A percentile compares a stretch with the other conserved stretches of the same genome.
Evolutionary conservation across 2,329 filamentous ascomycete genomes (phyloP).

Genomic region (Fusarium xyrophilum): DNA sequence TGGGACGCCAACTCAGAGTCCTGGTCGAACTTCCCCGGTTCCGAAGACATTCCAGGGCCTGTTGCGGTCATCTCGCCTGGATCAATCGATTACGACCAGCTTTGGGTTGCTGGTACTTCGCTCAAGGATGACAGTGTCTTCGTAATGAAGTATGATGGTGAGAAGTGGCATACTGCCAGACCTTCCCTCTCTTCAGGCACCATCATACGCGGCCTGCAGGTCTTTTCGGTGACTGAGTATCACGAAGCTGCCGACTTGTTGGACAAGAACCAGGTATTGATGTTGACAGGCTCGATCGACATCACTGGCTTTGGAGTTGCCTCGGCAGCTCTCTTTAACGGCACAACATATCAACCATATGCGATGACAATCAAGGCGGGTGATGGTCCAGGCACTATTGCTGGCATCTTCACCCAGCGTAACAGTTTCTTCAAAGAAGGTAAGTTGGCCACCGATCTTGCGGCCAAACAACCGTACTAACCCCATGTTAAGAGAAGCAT

Average conservation of each 20-base stretch:
- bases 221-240: conserved; percentile 73
- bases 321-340: conserved; percentile 88
- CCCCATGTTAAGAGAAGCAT: conserved; percentile 51
- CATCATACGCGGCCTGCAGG: conserved; percentile 78
- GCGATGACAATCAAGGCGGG: conserved; percentile 74
- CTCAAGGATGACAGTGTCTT: conserved; percentile 71
- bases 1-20: conserved; percentile 72
- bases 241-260: conserved; percentile 73
- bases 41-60: conserved; percentile 75
- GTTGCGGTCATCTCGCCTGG: conserved; percentile 78
- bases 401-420: conserved; percentile 83
- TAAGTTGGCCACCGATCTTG: conserved; percentile 54
- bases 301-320: conserved; percentile 79
- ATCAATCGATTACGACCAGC: conserved; percentile 71
- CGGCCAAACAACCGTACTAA: conserved; percentile 16
- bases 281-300: conserved; percentile 84
- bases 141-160: conserved; percentile 82
- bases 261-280: conserved; percentile 70
- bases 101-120: conserved; percentile 82
- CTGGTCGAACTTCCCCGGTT: conserved; percentile 71
- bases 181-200: conserved; percentile 70
- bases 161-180: conserved; percentile 71
- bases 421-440: conserved; percentile 74
- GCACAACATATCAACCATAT: conserved; percentile 78
- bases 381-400: conserved; percentile 74